Percentiles rank a stretch among this genome's conserved stretches.
phyloP scores from a whole-genome alignment of 1,284 basidiomycete genomes.

The Sporisorium graminicola region DNA sequence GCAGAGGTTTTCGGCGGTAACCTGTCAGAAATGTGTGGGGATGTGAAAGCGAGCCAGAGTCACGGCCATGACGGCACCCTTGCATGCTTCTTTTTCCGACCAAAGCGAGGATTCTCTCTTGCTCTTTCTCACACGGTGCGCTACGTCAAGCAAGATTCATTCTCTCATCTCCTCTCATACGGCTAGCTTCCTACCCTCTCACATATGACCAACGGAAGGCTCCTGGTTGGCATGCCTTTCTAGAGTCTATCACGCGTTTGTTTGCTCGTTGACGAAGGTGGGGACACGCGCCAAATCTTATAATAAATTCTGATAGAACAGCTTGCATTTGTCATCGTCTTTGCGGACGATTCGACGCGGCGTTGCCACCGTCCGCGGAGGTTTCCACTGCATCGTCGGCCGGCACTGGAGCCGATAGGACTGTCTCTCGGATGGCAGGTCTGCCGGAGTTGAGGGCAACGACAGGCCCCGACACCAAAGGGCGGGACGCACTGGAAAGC shows the following conservation, averaged over 20 bases:
- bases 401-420: neutral
- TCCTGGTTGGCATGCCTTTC: neutral
- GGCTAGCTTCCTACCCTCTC: neutral
- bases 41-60: constrained; percentile 11
- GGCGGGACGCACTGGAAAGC: neutral
- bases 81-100: neutral
- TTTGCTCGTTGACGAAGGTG: neutral
- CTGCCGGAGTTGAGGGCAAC: neutral
- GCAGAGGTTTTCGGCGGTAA: constrained; percentile 17
- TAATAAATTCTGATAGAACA: too few relatives aligned
- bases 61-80: neutral
- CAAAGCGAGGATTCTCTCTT: neutral
- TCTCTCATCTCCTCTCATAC: neutral
- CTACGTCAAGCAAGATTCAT: neutral
- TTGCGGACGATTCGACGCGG: neutral
- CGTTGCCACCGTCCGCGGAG: neutral
- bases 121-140: neutral
- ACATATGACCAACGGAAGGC: neutral
- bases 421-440: neutral
- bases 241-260: neutral
- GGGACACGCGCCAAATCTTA: too few relatives aligned
- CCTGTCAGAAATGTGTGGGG: constrained; percentile 2
- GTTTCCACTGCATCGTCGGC: neutral
- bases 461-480: neutral
- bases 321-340: too few relatives aligned